A percentile compares a stretch with the other conserved stretches of the same genome.
Evolutionary conservation across 768 basidiomycete genomes (phyloP).

Genomic region (Gautieria morchelliformis): DNA sequence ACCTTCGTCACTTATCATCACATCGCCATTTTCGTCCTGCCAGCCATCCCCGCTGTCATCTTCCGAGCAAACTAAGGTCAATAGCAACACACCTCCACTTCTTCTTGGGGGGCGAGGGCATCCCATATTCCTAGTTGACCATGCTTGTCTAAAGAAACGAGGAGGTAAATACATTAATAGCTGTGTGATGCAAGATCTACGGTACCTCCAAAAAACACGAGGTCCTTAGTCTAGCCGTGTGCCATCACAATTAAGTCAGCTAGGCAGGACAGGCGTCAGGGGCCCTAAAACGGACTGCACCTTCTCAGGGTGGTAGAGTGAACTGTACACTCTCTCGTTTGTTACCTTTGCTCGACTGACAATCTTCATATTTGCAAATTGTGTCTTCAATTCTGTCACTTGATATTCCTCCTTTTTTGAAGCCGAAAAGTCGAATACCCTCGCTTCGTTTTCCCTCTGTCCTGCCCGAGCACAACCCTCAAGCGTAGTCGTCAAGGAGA

Average conservation of each 20-base stretch:
- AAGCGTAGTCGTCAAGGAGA: constrained; percentile 37
- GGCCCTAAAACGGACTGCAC: constrained; percentile 4
- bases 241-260: too few species aligned
- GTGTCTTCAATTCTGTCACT: constrained; percentile 44
- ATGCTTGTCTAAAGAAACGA: constrained; percentile 52
- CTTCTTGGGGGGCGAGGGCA: constrained; percentile 59
- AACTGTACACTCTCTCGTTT: constrained; percentile 62
- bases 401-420: constrained; percentile 35
- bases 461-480: constrained; percentile 25
- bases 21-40: constrained; percentile 53
- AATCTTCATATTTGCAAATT: constrained; percentile 48
- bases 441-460: constrained; percentile 33
- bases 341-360: constrained; percentile 76
- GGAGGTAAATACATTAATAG: constrained; percentile 1
- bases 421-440: constrained; percentile 37
- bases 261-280: not conserved
- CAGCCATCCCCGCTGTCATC: not conserved
- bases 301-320: constrained; percentile 71
- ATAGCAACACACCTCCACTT: constrained; percentile 21
- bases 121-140: constrained; percentile 85
- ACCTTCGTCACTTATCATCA: constrained; percentile 37
- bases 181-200: not conserved
- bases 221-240: constrained; percentile 45
- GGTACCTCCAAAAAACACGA: constrained; percentile 79
- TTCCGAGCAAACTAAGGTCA: not conserved